A percentile compares a stretch with the other conserved stretches of the same genome.
These are phyloP conservation scores for Trypanosoma lewisi DNA, from an alignment of 208 protist species.

Conservation along the genomic window DNA sequence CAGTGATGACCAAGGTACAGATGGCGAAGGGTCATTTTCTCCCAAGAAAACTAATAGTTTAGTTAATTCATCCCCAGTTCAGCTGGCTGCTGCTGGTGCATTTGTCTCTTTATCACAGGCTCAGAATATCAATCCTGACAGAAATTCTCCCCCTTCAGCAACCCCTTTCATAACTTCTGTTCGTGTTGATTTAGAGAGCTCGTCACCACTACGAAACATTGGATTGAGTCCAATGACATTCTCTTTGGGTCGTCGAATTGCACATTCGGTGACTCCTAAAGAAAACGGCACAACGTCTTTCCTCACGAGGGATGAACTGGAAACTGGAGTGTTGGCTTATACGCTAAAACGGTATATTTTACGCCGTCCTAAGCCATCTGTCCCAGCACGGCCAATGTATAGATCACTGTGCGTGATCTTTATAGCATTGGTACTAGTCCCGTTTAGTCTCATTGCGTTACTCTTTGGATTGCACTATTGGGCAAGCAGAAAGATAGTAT, in stretches of 20 bases:
- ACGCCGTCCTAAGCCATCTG: not conserved
- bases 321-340: not conserved
- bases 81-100: not conserved
- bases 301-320: not conserved
- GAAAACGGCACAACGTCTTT: too few relatives aligned
- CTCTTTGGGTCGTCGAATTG: not conserved
- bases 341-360: constrained; percentile 3
- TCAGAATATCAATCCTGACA: not conserved
- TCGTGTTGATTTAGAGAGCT: not conserved
- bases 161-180: not conserved
- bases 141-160: not conserved
- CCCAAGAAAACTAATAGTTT: not conserved
- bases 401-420: not conserved
- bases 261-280: not conserved
- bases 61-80: not conserved
- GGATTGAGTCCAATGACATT: not conserved
- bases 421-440: constrained; percentile 13
- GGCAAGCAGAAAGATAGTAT: constrained; percentile 9
- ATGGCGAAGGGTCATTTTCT: not conserved
- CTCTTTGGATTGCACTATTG: constrained; percentile 50
- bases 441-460: constrained; percentile 24
- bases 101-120: not conserved
- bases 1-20: not conserved
- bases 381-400: not conserved
- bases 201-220: not conserved